These are phyloP conservation scores for Talaromyces pinophilus DNA, from an alignment of 2,329 filamentous ascomycete genomes.

Conservation along the genomic window DNA sequence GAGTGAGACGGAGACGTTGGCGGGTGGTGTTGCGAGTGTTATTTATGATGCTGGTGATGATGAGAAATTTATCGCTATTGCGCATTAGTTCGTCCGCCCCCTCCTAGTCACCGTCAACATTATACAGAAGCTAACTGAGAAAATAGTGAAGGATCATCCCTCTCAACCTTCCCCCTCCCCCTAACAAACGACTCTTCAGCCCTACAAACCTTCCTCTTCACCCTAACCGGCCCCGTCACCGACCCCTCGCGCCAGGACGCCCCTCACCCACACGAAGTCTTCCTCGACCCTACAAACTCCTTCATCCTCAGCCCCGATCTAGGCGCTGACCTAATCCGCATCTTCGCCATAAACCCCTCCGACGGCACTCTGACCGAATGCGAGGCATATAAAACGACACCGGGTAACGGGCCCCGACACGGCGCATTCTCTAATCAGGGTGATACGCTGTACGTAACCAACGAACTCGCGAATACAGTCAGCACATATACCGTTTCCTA, in stretches of 20 bases:
- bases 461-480: constrained; percentile 59
- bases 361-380: constrained; percentile 49
- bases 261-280: constrained; percentile 65
- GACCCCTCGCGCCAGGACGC: constrained; percentile 54
- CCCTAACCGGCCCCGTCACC: constrained; percentile 34
- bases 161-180: constrained; percentile 39
- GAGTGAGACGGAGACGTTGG: constrained; percentile 29
- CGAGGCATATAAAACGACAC: constrained; percentile 43
- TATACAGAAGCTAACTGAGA: constrained; percentile 14
- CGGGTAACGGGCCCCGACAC: constrained; percentile 66
- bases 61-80: constrained; percentile 37
- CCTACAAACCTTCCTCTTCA: constrained; percentile 48
- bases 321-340: constrained; percentile 62
- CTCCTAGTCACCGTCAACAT: too few relatives aligned
- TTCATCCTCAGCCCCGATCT: constrained; percentile 68
- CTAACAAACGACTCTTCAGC: constrained; percentile 23
- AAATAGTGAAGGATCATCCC: constrained; percentile 33
- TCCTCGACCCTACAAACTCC: constrained; percentile 65
- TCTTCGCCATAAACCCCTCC: constrained; percentile 55
- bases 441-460: constrained; percentile 50
- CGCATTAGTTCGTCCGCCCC: constrained; percentile 38
- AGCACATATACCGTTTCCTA: constrained; percentile 38
- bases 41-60: constrained; percentile 32
- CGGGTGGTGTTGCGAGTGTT: constrained; percentile 38
- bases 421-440: constrained; percentile 55